Evolutionary conservation across 2,329 filamentous ascomycete genomes (phyloP).

Genomic region (Clonostachys rhizophaga): DNA sequence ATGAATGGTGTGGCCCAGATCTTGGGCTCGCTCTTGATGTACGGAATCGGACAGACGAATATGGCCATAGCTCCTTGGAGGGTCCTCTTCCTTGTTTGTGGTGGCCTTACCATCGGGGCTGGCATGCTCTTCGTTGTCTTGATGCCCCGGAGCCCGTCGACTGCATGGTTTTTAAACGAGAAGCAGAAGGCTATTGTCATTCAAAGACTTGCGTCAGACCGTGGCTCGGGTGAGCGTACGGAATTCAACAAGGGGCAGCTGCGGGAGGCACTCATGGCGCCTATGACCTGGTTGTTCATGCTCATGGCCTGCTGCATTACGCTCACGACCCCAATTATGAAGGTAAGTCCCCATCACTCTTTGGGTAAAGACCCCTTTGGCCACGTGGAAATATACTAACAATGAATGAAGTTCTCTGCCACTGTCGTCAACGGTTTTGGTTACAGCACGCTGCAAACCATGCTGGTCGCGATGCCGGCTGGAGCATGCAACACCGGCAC

Average conservation of each 20-base stretch:
- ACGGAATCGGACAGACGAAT: slow-evolving; percentile 9
- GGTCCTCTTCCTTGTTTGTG: slow-evolving; percentile 12
- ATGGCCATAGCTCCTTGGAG: slow-evolving; percentile 11
- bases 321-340: slow-evolving; percentile 10
- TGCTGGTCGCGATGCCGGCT: slow-evolving; percentile 5
- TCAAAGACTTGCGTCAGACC: slow-evolving; percentile 48
- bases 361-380: neutral
- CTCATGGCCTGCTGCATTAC: slow-evolving; percentile 24
- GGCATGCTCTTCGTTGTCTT: slow-evolving; percentile 4
- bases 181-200: slow-evolving; percentile 35
- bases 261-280: slow-evolving; percentile 51
- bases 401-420: neutral
- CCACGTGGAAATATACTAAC: neutral
- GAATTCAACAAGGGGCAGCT: slow-evolving; percentile 52
- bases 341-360: slow-evolving; percentile 2
- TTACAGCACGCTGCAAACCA: slow-evolving; percentile 3
- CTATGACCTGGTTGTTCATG: slow-evolving; percentile 59
- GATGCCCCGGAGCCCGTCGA: slow-evolving; percentile 7
- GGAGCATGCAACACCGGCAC: slow-evolving; percentile 1
- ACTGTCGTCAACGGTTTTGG: slow-evolving; percentile 7
- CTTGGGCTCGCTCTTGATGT: slow-evolving; percentile 17
- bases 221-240: slow-evolving; percentile 35
- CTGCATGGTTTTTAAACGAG: slow-evolving; percentile 5
- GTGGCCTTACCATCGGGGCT: slow-evolving; percentile 8
- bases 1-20: slow-evolving; percentile 19